Evolutionary conservation across 192 early-diverging fungal genomes (phyloP), one percentile per base, ranked within the genome.

Genomic region (Coemansia sp.): DNA sequence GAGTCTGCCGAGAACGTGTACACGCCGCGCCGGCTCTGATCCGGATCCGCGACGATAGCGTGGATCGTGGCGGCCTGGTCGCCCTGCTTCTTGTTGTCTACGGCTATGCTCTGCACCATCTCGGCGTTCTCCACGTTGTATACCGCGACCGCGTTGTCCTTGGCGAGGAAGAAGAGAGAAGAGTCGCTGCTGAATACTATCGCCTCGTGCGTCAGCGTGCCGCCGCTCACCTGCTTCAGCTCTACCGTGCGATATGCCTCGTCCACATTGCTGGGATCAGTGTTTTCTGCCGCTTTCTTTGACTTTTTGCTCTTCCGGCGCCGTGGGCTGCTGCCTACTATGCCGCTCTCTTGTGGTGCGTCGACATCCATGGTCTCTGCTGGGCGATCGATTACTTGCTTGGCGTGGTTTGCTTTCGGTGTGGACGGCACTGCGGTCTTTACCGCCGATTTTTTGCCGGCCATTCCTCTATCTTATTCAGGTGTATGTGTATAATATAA

Each of bases 161-260:
- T 82, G 68, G 72, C 68, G 35, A 82, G 46, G 39, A 74, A 82
- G 34, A 82, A 82, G 46, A 70, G 63, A n/a, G 62, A n/a, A 17
- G 79, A 77, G 75, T 82, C 79, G 59, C 51, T 46, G 74, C 79
- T 82, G 59, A 82, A 82, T 50, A 74, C 74, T 24, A 82, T 53
- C 0, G 75, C 70, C 2, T 69, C 68, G 63, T 70, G 62, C 24
- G 74, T 82, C 34, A 82, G 64, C 5, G 60, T 37, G 19, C 79
- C 79, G 42, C 79, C 79, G 63, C 74, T 82, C 4, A 82, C 75
- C 11, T 64, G 44, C 62, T 73, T 82, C 1, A 71, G 62, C 68
- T 67, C 67, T 17, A 82, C 64, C 2, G 66, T 42, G 36, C 73
- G 73, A 66, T 66, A 75, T 33, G 65, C 69, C 11, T 63, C 68